A percentile compares a stretch with the other conserved stretches of the same genome.
phyloP scores from a whole-genome alignment of 1,284 basidiomycete species.

The Irpex rosettiformis region DNA sequence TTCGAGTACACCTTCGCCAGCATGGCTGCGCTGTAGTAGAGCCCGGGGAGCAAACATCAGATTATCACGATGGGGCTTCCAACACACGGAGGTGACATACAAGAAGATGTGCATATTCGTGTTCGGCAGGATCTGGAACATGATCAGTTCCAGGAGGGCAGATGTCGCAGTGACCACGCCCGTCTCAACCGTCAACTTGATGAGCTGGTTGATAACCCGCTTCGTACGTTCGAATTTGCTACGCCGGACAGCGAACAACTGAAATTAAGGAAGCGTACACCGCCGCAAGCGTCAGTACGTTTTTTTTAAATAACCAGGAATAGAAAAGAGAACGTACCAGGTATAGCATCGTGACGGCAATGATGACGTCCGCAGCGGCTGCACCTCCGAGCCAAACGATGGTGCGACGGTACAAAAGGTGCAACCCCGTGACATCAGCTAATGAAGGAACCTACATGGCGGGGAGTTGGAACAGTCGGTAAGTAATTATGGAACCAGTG shows the following conservation, averaged over 20 bases:
- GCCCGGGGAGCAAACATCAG: slow-evolving; percentile 15
- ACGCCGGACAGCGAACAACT: not conserved
- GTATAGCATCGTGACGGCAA: slow-evolving; percentile 25
- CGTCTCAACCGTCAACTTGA: slow-evolving; percentile 14
- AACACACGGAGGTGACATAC: not conserved
- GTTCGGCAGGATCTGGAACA: slow-evolving; percentile 7
- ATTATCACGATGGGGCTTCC: not conserved
- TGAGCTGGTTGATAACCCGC: slow-evolving; percentile 11
- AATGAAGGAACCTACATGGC: not conserved
- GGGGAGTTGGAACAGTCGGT: not conserved
- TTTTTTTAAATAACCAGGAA: not conserved
- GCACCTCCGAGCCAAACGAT: slow-evolving; percentile 25
- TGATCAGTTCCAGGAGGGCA: slow-evolving; percentile 8
- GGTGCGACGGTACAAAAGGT: not conserved
- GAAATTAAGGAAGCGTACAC: too few species aligned
- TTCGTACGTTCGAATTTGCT: slow-evolving; percentile 5
- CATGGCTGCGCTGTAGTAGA: slow-evolving; percentile 25
- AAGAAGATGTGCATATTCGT: slow-evolving; percentile 6
- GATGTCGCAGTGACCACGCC: slow-evolving; percentile 10
- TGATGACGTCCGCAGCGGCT: slow-evolving; percentile 26
- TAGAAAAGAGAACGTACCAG: slow-evolving; percentile 4
- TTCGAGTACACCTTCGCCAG: slow-evolving; percentile 34
- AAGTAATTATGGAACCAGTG: not conserved
- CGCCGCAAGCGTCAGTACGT: not conserved
- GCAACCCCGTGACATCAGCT: not conserved